Conservation (phyloP, 202 grass and related monocot genomes). For the Panicum virgatum region DNA sequence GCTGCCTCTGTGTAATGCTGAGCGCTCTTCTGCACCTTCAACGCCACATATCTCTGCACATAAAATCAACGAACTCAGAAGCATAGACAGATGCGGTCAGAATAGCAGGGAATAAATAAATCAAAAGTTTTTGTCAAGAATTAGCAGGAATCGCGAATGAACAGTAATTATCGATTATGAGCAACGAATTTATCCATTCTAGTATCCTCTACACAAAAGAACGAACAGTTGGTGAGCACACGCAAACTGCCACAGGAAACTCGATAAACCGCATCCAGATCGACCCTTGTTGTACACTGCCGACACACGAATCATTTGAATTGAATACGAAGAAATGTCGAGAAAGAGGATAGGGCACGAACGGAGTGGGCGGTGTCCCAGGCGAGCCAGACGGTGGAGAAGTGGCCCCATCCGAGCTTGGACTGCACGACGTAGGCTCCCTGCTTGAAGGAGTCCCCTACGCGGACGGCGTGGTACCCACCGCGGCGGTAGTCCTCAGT, state of each 20-base stretch:
- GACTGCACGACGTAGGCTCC: slow-evolving; percentile 92
- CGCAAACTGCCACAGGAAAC: not conserved
- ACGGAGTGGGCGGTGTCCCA: slow-evolving; percentile 89
- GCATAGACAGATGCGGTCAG: not conserved
- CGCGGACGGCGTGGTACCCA: slow-evolving; percentile 88
- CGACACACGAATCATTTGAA: slow-evolving; percentile 5
- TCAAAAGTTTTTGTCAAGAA: not conserved
- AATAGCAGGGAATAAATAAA: not conserved
- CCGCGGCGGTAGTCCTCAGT: slow-evolving; percentile 94
- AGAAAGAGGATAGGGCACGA: slow-evolving; percentile 17
- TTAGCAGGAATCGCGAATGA: not conserved
- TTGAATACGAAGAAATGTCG: not conserved
- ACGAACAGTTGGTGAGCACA: slow-evolving; percentile 42
- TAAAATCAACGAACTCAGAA: slow-evolving; percentile 29
- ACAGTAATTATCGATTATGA: not conserved
- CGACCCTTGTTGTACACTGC: not conserved
- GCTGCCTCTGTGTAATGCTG: slow-evolving; percentile 97
- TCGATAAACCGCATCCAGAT: slow-evolving; percentile 32
- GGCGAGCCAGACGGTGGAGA: slow-evolving; percentile 99
- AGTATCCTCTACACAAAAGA: slow-evolving; percentile 8
- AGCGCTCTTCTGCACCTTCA: slow-evolving; percentile 99
- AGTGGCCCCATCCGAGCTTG: slow-evolving; percentile 99
- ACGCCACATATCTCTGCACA: slow-evolving; percentile 85
- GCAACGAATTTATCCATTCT: not conserved
- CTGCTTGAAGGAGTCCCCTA: slow-evolving; percentile 94